Evolutionary conservation across 257 asterid genomes (phyloP).

Genomic region (Paulownia fortunei): DNA sequence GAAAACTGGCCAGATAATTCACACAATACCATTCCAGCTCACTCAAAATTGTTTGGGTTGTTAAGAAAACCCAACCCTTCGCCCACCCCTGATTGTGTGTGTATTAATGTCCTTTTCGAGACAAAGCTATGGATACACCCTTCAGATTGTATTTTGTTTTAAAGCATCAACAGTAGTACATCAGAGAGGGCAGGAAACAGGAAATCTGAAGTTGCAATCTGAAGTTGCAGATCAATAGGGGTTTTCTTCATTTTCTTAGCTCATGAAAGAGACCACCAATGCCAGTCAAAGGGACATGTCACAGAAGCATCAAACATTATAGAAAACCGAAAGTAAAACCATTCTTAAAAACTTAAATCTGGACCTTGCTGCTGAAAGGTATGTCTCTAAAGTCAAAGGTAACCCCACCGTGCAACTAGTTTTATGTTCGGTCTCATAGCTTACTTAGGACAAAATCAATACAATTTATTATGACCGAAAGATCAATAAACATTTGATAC

Average conservation of each 20-base stretch:
- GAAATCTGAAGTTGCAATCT: neutral
- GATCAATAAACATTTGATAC: neutral
- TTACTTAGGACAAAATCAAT: neutral
- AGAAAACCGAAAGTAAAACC: neutral
- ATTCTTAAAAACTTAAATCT: neutral
- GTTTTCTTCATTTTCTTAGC: no score
- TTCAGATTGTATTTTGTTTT: neutral
- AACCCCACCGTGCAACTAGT: neutral
- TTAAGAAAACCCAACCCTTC: neutral
- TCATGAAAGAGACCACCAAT: neutral
- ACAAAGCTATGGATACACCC: neutral
- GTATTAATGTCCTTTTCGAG: conserved; percentile 3
- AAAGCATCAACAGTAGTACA: neutral
- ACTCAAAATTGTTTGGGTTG: neutral
- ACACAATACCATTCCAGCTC: neutral
- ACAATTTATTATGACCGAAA: neutral
- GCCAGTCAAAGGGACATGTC: no score
- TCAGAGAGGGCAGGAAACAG: neutral
- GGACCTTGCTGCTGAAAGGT: neutral
- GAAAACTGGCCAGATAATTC: no score
- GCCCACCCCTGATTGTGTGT: neutral
- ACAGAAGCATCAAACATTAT: neutral
- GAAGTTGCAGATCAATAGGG: neutral
- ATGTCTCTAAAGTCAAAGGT: no score
- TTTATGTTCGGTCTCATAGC: neutral